Percentiles rank a stretch among this genome's conserved stretches.
Conservation (phyloP, 805 yeast genomes). For the Candida mattraensis region DNA sequence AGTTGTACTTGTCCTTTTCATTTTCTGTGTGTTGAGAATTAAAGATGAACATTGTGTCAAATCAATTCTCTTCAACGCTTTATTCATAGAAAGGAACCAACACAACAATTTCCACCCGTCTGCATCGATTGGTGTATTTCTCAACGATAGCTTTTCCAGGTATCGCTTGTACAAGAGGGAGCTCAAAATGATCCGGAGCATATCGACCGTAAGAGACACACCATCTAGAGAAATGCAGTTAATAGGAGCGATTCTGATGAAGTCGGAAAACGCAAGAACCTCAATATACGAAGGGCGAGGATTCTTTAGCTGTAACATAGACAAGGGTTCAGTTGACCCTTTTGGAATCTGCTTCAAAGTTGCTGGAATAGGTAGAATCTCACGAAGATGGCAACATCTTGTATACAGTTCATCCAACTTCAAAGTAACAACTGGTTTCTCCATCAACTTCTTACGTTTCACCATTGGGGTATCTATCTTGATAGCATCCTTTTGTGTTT, state of each 20-base stretch:
- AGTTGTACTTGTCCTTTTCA: slow-evolving; percentile 27
- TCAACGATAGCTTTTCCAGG: slow-evolving; percentile 69
- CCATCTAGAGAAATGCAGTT: slow-evolving; percentile 77
- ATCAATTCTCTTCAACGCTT: slow-evolving; percentile 58
- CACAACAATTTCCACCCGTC: slow-evolving; percentile 81
- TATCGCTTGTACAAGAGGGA: slow-evolving; percentile 66
- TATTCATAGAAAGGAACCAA: slow-evolving; percentile 67
- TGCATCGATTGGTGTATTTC: slow-evolving; percentile 72
- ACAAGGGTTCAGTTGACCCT: slow-evolving; percentile 74
- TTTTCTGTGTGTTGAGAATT: slow-evolving; percentile 43
- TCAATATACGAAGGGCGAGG: slow-evolving; percentile 92
- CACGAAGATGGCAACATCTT: slow-evolving; percentile 89
- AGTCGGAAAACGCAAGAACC: slow-evolving; percentile 84
- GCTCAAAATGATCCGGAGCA: slow-evolving; percentile 71
- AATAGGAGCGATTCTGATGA: slow-evolving; percentile 81
- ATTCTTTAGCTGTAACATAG: slow-evolving; percentile 69
- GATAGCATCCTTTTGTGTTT: slow-evolving; percentile 26
- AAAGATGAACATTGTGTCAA: slow-evolving; percentile 66
- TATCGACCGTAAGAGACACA: slow-evolving; percentile 67
- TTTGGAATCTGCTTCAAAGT: slow-evolving; percentile 79
- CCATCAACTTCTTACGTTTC: slow-evolving; percentile 36
- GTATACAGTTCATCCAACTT: slow-evolving; percentile 77
- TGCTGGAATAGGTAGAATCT: slow-evolving; percentile 89
- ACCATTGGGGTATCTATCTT: slow-evolving; percentile 73
- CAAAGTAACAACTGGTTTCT: slow-evolving; percentile 37